Evolutionary conservation across 1,139 yeast species (phyloP), one percentile per base, ranked within the genome.

Genomic region (Petasospora fabianii): DNA sequence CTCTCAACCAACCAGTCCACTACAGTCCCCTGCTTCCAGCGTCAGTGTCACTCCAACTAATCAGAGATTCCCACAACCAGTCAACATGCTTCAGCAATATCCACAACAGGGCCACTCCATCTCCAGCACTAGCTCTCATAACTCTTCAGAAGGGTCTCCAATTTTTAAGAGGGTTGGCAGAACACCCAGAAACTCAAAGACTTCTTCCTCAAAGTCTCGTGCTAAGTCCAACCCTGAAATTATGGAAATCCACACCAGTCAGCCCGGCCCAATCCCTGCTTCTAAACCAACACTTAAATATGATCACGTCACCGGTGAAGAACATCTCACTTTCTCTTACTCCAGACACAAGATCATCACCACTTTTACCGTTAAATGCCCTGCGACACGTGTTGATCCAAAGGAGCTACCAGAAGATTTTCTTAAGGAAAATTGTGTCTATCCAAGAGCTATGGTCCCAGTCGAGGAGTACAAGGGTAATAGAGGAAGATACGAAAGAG

Each of bases 371-470:
- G 44, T 58, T 8, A 46, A 43, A 34, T 56, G 59, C 32, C 61
- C 61, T 3, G 10, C 36, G 3, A 20, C 61, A 19, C 58, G 68
- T 4, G 58, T 67, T 38, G 67, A 65, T 39, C 54, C 64, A 7
- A 58, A 54, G 16, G 48, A 46, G 3, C 50, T 69, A 16, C 50
- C 59, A 11, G 46, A 49, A 4, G 53, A 57, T n/a, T 71, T 70
- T 46, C 49, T 61, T 37, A 41, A 34, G 5, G 59, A 60, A 12
- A 71, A 71, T 51, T 68, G 75, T 50, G 59, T 71, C 10, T 71
- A 71, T 43, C 73, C 73, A 5, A 54, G 66, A 20, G 75, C 75
- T 1, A 60, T 64, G 53, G 70, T 64, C 4, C 64, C 71, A 1
- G 53, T 56, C 1, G 62, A 57, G 14, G 61, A 62, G 39, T 69